Percentiles rank a stretch among this genome's conserved stretches.
Evolutionary conservation across 2,329 filamentous ascomycete genomes (phyloP).

Genomic region (Cytospora schulzeri): DNA sequence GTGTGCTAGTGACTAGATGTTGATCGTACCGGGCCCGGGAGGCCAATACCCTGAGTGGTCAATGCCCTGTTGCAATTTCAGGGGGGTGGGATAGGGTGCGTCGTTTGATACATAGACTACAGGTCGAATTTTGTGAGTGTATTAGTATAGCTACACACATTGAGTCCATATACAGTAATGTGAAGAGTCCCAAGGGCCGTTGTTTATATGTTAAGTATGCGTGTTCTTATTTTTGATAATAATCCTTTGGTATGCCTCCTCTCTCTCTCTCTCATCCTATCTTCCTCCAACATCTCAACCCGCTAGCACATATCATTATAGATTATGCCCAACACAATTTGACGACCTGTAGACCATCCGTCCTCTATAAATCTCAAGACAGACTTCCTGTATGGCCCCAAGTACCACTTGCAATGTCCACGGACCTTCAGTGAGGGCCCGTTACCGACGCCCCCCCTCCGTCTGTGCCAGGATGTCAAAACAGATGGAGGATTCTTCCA

Average conservation of each 20-base stretch:
- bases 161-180: too few relatives aligned
- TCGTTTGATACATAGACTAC: not conserved
- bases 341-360: not conserved
- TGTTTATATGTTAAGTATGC: not conserved
- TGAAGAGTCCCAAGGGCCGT: too few relatives aligned
- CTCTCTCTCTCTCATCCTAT: not conserved
- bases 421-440: not conserved
- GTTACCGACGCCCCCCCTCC: not conserved
- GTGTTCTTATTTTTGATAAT: not conserved
- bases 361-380: not conserved
- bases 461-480: too few relatives aligned
- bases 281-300: not conserved
- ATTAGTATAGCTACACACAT: too few relatives aligned
- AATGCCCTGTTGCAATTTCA: not conserved
- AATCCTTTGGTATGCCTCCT: not conserved
- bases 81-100: not conserved
- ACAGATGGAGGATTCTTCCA: not conserved
- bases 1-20: not conserved
- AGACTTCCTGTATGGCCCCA: not conserved
- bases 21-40: not conserved
- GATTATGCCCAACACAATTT: not conserved
- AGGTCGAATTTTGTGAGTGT: not conserved
- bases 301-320: not conserved
- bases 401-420: not conserved
- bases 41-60: not conserved